Evolutionary conservation across 768 basidiomycete genomes (phyloP).

Genomic region (Melanogaster broomeanus): DNA sequence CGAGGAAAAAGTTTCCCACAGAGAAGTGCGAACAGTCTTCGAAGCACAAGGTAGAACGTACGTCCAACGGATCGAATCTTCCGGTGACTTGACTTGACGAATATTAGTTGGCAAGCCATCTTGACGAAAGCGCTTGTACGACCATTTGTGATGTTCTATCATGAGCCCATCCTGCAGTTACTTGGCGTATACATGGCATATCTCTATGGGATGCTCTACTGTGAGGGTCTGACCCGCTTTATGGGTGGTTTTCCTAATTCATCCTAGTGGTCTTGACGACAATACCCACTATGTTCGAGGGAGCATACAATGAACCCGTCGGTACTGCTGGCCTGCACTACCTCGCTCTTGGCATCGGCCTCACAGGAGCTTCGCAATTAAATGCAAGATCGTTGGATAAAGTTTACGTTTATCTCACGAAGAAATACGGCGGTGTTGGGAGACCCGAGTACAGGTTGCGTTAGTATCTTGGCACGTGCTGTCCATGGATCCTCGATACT

Average conservation of each 20-base stretch:
- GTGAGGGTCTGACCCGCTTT: conserved; percentile 34
- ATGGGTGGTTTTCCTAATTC: background rate
- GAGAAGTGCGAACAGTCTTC: conserved; percentile 48
- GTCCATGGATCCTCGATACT: background rate
- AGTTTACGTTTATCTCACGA: conserved; percentile 51
- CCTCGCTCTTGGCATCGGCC: conserved; percentile 67
- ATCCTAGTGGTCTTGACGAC: conserved; percentile 66
- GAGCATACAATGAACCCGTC: conserved; percentile 51
- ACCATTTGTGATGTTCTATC: conserved; percentile 64
- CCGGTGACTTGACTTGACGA: background rate
- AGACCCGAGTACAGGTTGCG: conserved; percentile 57
- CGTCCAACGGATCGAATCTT: background rate
- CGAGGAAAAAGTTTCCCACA: conserved; percentile 42
- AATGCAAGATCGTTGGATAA: conserved; percentile 60
- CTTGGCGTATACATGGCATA: conserved; percentile 71
- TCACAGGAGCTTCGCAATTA: conserved; percentile 49
- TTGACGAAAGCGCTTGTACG: conserved; percentile 56
- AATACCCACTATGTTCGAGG: conserved; percentile 58
- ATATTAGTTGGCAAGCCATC: conserved; percentile 50
- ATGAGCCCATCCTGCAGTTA: conserved; percentile 69
- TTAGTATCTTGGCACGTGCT: conserved; percentile 19
- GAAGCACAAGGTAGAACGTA: conserved; percentile 25
- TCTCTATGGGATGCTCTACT: conserved; percentile 61
- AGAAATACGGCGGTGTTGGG: conserved; percentile 53
- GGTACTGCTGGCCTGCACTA: conserved; percentile 73